Conservation (phyloP, 441 rosid genomes). For the Dalechampia spathulata region DNA sequence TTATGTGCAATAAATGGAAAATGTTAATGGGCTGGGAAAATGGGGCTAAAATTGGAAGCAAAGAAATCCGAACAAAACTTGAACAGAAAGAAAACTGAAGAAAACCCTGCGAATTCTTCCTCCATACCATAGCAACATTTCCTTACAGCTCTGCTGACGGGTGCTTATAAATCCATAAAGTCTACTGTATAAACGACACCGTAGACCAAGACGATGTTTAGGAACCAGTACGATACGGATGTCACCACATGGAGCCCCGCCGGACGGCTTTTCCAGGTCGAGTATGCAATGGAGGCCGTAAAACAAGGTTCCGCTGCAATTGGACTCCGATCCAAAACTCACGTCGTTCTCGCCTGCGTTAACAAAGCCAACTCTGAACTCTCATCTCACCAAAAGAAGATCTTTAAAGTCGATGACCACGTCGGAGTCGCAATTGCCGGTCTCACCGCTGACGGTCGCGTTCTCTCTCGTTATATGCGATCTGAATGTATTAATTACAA, state of each 20-base stretch:
- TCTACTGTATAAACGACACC: no score
- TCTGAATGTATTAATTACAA: slow-evolving; percentile 83
- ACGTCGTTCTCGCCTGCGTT: slow-evolving; percentile 77
- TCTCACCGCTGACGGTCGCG: slow-evolving; percentile 96
- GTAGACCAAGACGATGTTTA: slow-evolving; percentile 44
- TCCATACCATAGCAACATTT: no score
- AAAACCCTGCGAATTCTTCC: no score
- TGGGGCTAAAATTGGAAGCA: no score
- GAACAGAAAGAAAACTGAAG: no score
- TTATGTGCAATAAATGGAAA: no score
- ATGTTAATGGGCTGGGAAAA: no score
- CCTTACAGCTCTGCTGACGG: no score
- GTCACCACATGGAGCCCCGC: slow-evolving; percentile 98
- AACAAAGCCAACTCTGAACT: slow-evolving; percentile 92
- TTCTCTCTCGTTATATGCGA: slow-evolving; percentile 90
- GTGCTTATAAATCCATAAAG: no score
- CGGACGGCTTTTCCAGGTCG: slow-evolving; percentile 85
- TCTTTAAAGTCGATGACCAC: slow-evolving; percentile 96
- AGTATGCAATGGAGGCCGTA: slow-evolving; percentile 98
- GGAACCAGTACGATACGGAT: slow-evolving; percentile 97
- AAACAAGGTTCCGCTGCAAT: slow-evolving; percentile 98
- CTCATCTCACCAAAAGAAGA: slow-evolving; percentile 94
- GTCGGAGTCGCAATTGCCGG: slow-evolving; percentile 96
- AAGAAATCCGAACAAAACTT: no score
- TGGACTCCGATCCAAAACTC: slow-evolving; percentile 91